These are phyloP conservation scores for Penicillium sumatraense DNA, from an alignment of 2,329 filamentous ascomycete genomes.

Conservation along the genomic window DNA sequence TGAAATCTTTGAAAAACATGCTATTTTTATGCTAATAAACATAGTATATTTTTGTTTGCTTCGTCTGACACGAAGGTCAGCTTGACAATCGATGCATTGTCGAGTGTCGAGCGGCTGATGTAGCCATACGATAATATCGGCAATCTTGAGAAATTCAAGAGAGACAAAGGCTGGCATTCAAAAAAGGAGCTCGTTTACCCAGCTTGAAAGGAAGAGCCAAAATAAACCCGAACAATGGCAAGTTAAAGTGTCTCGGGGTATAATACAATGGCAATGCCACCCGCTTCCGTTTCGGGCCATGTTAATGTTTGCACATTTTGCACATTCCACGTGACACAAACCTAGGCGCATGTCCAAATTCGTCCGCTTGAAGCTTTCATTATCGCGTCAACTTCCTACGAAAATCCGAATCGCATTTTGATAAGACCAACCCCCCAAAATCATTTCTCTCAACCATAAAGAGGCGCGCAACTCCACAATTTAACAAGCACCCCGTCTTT, in stretches of 20 bases:
- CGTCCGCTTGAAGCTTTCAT: constrained; percentile 24
- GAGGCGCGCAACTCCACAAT: background rate
- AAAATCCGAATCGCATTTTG: background rate
- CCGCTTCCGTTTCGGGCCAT: background rate
- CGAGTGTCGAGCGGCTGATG: no score
- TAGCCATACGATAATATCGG: no score
- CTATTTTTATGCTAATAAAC: no score
- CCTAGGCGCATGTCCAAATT: constrained; percentile 11
- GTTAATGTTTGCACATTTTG: constrained; percentile 10
- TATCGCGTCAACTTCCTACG: constrained; percentile 21
- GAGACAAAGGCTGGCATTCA: no score
- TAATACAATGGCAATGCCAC: background rate
- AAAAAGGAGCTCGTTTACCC: no score
- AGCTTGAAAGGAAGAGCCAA: no score
- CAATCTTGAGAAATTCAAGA: no score
- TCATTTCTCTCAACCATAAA: background rate
- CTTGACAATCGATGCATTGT: no score
- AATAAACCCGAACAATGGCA: background rate
- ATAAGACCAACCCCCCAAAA: background rate
- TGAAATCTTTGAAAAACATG: no score
- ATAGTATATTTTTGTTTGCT: no score
- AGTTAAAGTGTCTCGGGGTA: background rate
- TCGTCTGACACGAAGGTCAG: no score
- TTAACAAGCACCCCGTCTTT: background rate
- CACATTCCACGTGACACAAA: constrained; percentile 17